Evolutionary conservation across 208 protist genomes (phyloP).

Genomic region (Crithidia mellificae): DNA sequence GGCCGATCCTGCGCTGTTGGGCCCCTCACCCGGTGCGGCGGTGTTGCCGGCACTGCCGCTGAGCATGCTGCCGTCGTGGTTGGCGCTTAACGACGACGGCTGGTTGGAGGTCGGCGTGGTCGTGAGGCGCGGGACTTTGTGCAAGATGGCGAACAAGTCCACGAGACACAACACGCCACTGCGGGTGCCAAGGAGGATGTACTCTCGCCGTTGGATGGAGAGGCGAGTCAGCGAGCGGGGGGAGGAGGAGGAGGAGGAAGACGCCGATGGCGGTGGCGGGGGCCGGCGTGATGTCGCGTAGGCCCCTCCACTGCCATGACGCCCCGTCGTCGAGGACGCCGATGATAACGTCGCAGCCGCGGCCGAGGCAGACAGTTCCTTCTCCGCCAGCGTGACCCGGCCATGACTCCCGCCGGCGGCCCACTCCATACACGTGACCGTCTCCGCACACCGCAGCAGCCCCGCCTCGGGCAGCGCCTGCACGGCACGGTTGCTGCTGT

Average conservation of each 20-base stretch:
- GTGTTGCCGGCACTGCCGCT: neutral
- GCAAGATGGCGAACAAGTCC: constrained; percentile 35
- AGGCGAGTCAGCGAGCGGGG: constrained; percentile 11
- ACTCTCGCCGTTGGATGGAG: constrained; percentile 35
- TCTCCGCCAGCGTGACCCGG: constrained; percentile 19
- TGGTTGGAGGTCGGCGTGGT: constrained; percentile 4
- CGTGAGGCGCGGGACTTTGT: constrained; percentile 35
- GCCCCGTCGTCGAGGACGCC: too few relatives aligned
- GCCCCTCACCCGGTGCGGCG: neutral
- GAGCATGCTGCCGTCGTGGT: neutral
- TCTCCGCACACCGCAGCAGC: constrained; percentile 50
- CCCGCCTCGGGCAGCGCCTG: constrained; percentile 65
- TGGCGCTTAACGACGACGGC: neutral
- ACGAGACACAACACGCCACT: constrained; percentile 36
- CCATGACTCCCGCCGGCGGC: constrained; percentile 35
- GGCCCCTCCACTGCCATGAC: too few relatives aligned
- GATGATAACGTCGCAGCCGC: too few relatives aligned
- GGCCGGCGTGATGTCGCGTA: too few relatives aligned
- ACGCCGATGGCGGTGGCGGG: too few relatives aligned
- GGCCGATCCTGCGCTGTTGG: too few relatives aligned
- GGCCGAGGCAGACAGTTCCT: neutral
- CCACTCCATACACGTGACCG: constrained; percentile 71
- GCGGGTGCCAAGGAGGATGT: constrained; percentile 49
- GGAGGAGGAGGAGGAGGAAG: too few relatives aligned
- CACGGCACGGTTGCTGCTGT: constrained; percentile 52